A percentile compares a stretch with the other conserved stretches of the same genome.
Conservation (phyloP, 2,329 filamentous ascomycete genomes). For the Thielaviopsis cerberus region DNA sequence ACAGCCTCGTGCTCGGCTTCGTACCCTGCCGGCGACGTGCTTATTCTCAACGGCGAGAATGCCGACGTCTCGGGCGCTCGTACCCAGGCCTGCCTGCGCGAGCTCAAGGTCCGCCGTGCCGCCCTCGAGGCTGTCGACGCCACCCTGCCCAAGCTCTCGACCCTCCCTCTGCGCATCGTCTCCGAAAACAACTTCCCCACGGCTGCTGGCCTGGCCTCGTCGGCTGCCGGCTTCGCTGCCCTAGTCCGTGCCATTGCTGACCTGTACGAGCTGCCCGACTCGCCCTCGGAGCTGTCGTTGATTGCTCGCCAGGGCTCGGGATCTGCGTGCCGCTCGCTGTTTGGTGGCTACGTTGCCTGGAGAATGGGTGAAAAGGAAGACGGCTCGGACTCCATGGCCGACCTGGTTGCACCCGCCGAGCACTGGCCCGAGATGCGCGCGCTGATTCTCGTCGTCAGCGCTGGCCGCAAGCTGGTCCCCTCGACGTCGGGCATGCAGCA, state of each 20-base stretch:
- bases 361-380: slow-evolving; percentile 57
- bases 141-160: slow-evolving; percentile 64
- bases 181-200: slow-evolving; percentile 99
- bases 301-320: slow-evolving; percentile 90
- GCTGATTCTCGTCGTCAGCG: slow-evolving; percentile 74
- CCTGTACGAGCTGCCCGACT: slow-evolving; percentile 69
- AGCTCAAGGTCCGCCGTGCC: slow-evolving; percentile 60
- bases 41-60: slow-evolving; percentile 65
- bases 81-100: slow-evolving; percentile 85
- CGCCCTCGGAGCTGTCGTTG: slow-evolving; percentile 64
- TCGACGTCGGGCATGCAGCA: slow-evolving; percentile 94
- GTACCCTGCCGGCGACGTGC: slow-evolving; percentile 47
- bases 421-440: slow-evolving; percentile 96
- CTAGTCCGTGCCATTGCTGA: slow-evolving; percentile 74
- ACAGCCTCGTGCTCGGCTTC: slow-evolving; percentile 73
- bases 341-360: slow-evolving; percentile 95
- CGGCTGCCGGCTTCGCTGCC: slow-evolving; percentile 50
- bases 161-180: slow-evolving; percentile 63
- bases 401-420: slow-evolving; percentile 67
- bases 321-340: slow-evolving; percentile 79
- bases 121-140: slow-evolving; percentile 54
- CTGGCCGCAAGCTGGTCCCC: slow-evolving; percentile 87
- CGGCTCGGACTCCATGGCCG: slow-evolving; percentile 71
- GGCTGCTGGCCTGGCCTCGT: slow-evolving; percentile 68
- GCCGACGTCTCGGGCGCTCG: slow-evolving; percentile 77